Base-by-base conservation (phyloP, 2,329 filamentous ascomycete species). In the Lithohypha guttulata region DNA sequence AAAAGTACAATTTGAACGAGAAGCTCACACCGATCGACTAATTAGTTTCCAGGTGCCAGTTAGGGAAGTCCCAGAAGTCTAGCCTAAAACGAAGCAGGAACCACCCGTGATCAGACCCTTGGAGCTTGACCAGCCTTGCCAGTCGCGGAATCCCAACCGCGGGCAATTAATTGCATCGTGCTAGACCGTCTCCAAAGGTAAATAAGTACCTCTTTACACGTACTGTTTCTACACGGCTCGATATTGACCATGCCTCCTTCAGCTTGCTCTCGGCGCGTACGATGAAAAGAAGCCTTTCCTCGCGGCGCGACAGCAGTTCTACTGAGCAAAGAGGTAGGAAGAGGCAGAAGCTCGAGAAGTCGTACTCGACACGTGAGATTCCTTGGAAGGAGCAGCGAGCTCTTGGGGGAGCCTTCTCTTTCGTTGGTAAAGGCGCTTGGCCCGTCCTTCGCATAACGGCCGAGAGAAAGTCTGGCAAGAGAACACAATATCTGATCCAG, bases 371-470 rank as follows among this genome's bases (percentile, higher is more conserved):
- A 7, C 39, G 42, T 19, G 33, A 29, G 10, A 39, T 45, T 6
- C 15, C 32, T 8, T 47, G 47, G 45, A 33, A 45, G 40, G 47
- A 49, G 29, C 42, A 47, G 32, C 36, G 32, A 29, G 27, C 17
- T 9, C 39, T 47, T 6, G 31, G 31, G n/a, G 23, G 21, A 7
- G 25, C 29, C 14, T 48, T 46, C 27, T 14, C 34, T 4, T 28
- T 22, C 14, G 31, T 23, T 6, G 48, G 42, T 21, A 21, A 41
- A 29, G 43, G 39, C 19, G 25, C 8, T 21, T 51, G 44, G 42
- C 46, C 46, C 4, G 47, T 43, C 2, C 29, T 27, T 4, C 22
- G 18, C 31, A 46, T 51, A 11, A 11, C 71, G 53, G 62, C 68
- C 26, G 44, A 54, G 27, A 56, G 54, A 52, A 55, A 53, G 38